Evolutionary conservation across 202 grass and related monocot genomes (phyloP), one percentile per base, ranked within the genome.

Genomic region (Cymbopogon flexuosus): DNA sequence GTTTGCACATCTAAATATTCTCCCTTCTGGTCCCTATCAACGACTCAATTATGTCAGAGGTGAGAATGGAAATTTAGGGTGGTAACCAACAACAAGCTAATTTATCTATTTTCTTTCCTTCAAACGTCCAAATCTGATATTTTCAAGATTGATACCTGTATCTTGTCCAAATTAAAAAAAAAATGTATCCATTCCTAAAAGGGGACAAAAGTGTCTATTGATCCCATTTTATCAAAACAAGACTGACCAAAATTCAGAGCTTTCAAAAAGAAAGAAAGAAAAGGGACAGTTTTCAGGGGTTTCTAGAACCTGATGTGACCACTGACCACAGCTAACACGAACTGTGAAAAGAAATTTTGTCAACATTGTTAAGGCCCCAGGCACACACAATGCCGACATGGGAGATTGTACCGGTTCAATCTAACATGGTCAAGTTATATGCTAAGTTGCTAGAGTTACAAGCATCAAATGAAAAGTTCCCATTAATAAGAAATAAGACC

Each of bases 401-500:
- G 31, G n/a, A 43, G 8, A 62, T 10, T 82, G 29, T 56, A 67
- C 8, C 14, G 40, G 13, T 29, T 18, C 33, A 37, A 40, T 24
- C 15, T 23, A 67, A 15, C 3, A 75, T 8, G 8, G 3, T 39
- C 35, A 75, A 60, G 21, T 40, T 60, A 12, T 39, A 74, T 41
- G 24, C 19, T 51, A 68, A 79, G 43, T 37, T 72, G 13, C 41
- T 73, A 47, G 15, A 51, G 13, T 33, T 36, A 24, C 5, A 70
- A 36, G n/a, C 30, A 62, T 70, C 27, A 70, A 77, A 56, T 15
- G 11, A 22, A 47, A 36, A 72, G 10, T 35, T 65, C 43, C 37
- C 40, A 19, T 33, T 57, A 66, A 52, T 35, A 70, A 65, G 8
- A 81, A 70, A 43, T 46, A 71, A 65, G 8, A 77, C 64, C 75